Percentiles rank a stretch among this genome's conserved stretches.
These are phyloP conservation scores for Lyophyllum semitale DNA, from an alignment of 768 basidiomycete genomes.

Conservation along the genomic window DNA sequence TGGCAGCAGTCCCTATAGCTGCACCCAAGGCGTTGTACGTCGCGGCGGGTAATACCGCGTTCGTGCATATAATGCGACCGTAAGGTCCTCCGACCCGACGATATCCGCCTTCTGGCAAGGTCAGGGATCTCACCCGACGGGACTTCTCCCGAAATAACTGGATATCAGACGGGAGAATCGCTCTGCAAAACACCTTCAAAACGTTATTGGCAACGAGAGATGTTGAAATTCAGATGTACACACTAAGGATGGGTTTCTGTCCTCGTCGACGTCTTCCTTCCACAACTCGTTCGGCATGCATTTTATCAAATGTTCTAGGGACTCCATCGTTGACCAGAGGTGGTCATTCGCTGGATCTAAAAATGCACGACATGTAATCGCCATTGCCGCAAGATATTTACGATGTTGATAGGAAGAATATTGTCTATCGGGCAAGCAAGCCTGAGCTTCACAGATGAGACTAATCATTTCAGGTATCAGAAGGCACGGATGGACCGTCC, in stretches of 20 bases:
- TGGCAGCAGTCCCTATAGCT: background rate
- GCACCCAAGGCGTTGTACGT: background rate
- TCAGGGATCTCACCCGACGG: background rate
- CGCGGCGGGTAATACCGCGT: no score
- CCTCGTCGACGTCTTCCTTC: background rate
- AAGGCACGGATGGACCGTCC: no score
- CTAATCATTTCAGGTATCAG: no score
- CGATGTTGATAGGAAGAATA: background rate
- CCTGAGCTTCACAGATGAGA: no score
- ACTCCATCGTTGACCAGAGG: background rate
- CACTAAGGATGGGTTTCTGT: background rate
- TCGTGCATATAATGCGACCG: no score
- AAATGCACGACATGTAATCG: background rate
- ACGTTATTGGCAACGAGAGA: no score
- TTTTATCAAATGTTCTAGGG: background rate
- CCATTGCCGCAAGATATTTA: background rate
- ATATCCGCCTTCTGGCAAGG: background rate
- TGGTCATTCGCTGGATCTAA: background rate
- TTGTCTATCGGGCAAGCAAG: no score
- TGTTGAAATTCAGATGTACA: no score
- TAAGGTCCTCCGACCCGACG: no score
- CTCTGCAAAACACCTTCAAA: background rate
- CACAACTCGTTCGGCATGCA: background rate
- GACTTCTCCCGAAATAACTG: background rate
- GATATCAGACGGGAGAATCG: background rate